Evolutionary conservation across 345 rosid genomes (phyloP).

Genomic region (Anastatica hierochuntica): DNA sequence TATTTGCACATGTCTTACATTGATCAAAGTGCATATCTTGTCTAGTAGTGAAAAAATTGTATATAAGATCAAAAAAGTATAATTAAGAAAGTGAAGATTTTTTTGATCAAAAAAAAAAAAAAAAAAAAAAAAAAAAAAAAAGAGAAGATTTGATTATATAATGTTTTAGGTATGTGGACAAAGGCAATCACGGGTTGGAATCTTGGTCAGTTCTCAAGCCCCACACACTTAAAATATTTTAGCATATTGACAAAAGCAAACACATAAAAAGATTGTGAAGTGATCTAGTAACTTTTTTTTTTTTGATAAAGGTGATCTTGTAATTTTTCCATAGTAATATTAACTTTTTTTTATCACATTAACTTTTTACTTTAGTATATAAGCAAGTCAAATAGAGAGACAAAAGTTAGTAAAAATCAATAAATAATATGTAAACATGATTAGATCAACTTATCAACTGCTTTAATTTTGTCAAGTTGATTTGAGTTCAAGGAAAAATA

Average conservation of each 20-base stretch:
- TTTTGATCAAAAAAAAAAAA: background rate
- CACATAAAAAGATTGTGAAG: background rate
- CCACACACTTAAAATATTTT: constrained; percentile 4
- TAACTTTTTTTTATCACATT: too few species aligned
- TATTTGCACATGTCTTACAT: constrained; percentile 20
- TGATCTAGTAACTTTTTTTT: background rate
- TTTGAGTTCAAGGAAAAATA: too few species aligned
- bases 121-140: too few species aligned
- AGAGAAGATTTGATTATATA: background rate
- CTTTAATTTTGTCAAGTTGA: too few species aligned
- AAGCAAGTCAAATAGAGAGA: too few species aligned
- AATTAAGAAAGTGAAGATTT: constrained; percentile 4
- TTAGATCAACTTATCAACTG: too few species aligned
- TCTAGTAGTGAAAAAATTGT: constrained; percentile 12
- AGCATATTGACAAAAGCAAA: background rate
- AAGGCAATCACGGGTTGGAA: constrained; percentile 30
- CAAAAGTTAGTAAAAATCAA: too few species aligned
- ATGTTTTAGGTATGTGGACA: constrained; percentile 9
- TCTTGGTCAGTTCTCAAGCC: constrained; percentile 11
- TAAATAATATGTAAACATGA: too few species aligned
- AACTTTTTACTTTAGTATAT: too few species aligned
- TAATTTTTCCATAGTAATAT: too few species aligned
- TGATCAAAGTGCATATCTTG: constrained; percentile 22
- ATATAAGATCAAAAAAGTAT: background rate
- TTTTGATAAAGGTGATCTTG: background rate